Evolutionary conservation across 2,329 filamentous ascomycete genomes (phyloP).

Genomic region (Helicocarpus griseus): DNA sequence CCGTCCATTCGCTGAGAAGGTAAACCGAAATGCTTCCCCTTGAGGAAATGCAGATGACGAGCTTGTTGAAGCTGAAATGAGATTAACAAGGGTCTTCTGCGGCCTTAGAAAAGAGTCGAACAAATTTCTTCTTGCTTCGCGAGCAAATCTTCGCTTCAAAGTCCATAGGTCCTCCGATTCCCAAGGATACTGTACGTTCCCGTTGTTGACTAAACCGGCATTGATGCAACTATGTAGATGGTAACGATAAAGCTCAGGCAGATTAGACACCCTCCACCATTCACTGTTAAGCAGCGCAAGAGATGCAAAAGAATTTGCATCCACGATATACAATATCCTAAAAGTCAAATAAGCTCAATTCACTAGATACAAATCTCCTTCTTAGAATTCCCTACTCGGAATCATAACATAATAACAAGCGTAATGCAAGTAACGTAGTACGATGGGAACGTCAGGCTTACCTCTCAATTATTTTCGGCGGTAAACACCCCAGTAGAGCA

Average conservation of each 20-base stretch:
- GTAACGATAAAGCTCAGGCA: constrained; percentile 35
- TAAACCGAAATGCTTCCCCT: constrained; percentile 78
- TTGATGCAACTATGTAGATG: constrained; percentile 32
- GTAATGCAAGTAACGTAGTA: neutral
- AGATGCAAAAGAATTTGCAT: constrained; percentile 40
- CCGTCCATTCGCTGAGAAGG: constrained; percentile 64
- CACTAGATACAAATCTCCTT: neutral
- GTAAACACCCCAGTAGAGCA: constrained; percentile 4
- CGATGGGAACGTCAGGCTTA: neutral
- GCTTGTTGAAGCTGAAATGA: constrained; percentile 75
- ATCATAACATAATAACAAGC: neutral
- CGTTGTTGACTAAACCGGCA: constrained; percentile 22
- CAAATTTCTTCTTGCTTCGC: constrained; percentile 64
- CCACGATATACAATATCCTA: constrained; percentile 39
- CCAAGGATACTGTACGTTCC: constrained; percentile 24
- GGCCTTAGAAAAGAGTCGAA: constrained; percentile 69
- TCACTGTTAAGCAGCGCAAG: constrained; percentile 34
- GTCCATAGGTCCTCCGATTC: constrained; percentile 43
- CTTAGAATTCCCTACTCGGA: neutral
- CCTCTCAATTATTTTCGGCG: constrained; percentile 11
- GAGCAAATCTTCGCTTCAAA: constrained; percentile 57
- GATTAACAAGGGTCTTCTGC: constrained; percentile 59
- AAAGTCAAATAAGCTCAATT: constrained; percentile 7
- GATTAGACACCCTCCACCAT: constrained; percentile 37
- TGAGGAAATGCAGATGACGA: constrained; percentile 70